Evolutionary conservation across 129 eudicot genomes (phyloP), one percentile per base, ranked within the genome.

Genomic region (Smallanthus sonchifolius): DNA sequence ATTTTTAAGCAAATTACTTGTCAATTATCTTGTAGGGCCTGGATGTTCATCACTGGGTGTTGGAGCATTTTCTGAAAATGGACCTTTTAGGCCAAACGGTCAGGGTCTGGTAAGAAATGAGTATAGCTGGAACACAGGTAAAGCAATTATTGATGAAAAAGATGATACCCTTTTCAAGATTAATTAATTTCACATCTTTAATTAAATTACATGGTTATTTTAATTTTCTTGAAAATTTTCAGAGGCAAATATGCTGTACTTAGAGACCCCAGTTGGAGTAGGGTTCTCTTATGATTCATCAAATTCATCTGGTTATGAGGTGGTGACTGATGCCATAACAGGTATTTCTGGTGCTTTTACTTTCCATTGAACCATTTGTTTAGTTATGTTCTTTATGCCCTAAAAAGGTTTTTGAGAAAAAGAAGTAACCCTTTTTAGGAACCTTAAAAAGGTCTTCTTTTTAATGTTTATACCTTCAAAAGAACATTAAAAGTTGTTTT

Each of bases 21-120:
- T 45, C 56, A 70, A 77, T 77, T 51, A 73, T 79, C 37, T 65
- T 62, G 85, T 78, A 95, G 99, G 99, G 47, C 99, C 99, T 76
- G 99, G 99, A n/a, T 95, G 99, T 78, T 95, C 99, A 66, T 95
- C 99, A 43, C 79, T 95, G 74, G 99, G 99, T 30, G 99, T 95
- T 63, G 99, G 99, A 71, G 99, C 99, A 80, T 95, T 95, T 77
- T 95, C 99, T 74, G 99, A 95, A 32, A 95, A 95, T 85, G 99
- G 99, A 28, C 99, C 99, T n/a, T 95, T 94, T 84, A 94, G 97
- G 39, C 99, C 99, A 20, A 85, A 77, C 80, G 97, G 94, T 67
- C 74, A 86, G 75, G 84, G 82, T n/a, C 76, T 94, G 80, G 83
- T 91, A 51, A 83, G 85, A 75, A 94, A 94, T 88, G 93, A 86